A percentile compares a stretch with the other conserved stretches of the same genome.
phyloP scores from a whole-genome alignment of 495 filamentous ascomycete species.

The Xylaria cubensis region DNA sequence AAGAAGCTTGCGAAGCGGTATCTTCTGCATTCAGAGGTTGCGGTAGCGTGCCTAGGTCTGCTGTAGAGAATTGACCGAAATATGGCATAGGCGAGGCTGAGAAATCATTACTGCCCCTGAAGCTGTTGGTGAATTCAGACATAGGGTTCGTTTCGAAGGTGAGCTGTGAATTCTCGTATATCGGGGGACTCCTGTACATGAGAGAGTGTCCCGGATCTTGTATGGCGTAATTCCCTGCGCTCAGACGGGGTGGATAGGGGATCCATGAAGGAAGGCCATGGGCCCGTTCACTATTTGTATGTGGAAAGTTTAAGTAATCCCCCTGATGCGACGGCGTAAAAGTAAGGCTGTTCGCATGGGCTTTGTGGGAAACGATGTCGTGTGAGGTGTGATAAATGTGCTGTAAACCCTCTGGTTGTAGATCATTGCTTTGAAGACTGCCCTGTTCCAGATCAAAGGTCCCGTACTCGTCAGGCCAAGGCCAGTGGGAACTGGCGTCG shows the following conservation, averaged over 20 bases:
- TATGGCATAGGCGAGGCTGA: slow-evolving; percentile 28
- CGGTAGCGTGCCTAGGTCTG: slow-evolving; percentile 26
- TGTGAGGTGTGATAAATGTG: not conserved
- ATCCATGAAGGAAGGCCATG: not conserved
- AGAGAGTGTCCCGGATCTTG: not conserved
- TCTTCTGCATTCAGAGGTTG: slow-evolving; percentile 31
- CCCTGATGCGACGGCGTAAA: slow-evolving; percentile 7
- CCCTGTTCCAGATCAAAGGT: not conserved
- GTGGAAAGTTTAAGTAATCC: not conserved
- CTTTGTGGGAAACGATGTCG: not conserved
- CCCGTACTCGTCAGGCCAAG: not conserved
- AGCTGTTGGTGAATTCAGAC: not conserved
- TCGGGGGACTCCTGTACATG: not conserved
- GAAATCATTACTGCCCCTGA: slow-evolving; percentile 16
- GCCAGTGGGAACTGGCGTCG: slow-evolving; percentile 9
- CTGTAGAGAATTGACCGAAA: slow-evolving; percentile 30
- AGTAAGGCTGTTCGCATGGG: not conserved
- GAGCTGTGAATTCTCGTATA: not conserved
- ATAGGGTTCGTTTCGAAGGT: not conserved
- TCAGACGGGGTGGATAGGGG: not conserved
- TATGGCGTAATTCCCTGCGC: not conserved
- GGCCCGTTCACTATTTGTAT: slow-evolving; percentile 3
- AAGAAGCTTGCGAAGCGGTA: slow-evolving; percentile 36
- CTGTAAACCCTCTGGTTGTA: slow-evolving; percentile 2
- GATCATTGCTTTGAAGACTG: not conserved